Conservation (phyloP, 2,329 filamentous ascomycete genomes). For the Aspergillus pseudoglaucus region DNA sequence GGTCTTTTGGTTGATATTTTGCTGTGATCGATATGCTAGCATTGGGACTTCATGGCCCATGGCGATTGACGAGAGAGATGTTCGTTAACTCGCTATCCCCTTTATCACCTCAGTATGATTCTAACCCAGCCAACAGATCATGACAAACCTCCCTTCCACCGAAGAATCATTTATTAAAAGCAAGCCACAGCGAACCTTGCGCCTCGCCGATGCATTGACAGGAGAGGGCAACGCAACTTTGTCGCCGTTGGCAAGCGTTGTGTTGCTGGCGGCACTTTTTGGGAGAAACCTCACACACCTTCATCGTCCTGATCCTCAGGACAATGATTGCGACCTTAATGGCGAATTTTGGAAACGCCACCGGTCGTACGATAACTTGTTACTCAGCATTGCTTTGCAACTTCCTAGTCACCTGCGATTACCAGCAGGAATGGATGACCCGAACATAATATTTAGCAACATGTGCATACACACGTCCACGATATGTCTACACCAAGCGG, state of each 20-base stretch:
- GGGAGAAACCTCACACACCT: conserved; percentile 87
- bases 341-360: conserved; percentile 96
- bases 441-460: conserved; percentile 88
- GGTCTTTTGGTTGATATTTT: conserved; percentile 94
- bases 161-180: conserved; percentile 82
- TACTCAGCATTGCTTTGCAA: conserved; percentile 78
- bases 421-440: conserved; percentile 65
- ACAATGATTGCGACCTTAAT: conserved; percentile 79
- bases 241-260: conserved; percentile 71
- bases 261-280: conserved; percentile 82
- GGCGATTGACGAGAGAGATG: conserved; percentile 82
- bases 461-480: conserved; percentile 96
- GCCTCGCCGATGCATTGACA: conserved; percentile 50
- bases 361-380: conserved; percentile 77
- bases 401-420: conserved; percentile 76
- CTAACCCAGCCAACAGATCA: conserved; percentile 47
- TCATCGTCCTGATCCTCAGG: conserved; percentile 74
- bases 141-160: conserved; percentile 74
- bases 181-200: conserved; percentile 63
- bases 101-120: not conserved
- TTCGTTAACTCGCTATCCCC: conserved; percentile 29
- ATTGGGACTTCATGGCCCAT: conserved; percentile 98
- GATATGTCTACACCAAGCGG: conserved; percentile 96
- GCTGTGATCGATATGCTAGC: conserved; percentile 83
- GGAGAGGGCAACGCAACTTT: conserved; percentile 67